These are phyloP conservation scores for Xerocomellus amylosporus DNA, from an alignment of 768 basidiomycete genomes.

Conservation along the genomic window DNA sequence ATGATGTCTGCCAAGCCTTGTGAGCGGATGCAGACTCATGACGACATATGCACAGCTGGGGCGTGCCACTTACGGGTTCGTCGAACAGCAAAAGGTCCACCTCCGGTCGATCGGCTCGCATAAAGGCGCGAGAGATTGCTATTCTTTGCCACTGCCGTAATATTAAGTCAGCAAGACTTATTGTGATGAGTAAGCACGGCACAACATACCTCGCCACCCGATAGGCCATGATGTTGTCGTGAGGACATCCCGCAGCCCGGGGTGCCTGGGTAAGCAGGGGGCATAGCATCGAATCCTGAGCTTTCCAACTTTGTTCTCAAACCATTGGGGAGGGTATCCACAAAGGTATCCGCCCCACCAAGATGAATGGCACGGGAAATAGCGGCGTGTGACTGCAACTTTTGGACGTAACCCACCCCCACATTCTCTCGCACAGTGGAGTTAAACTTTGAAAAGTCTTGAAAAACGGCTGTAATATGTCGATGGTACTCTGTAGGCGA, in stretches of 20 bases:
- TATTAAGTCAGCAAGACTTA: slow-evolving; percentile 9
- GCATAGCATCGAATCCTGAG: slow-evolving; percentile 53
- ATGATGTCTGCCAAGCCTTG: slow-evolving; percentile 55
- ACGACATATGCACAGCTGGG: slow-evolving; percentile 1
- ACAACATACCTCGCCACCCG: slow-evolving; percentile 74
- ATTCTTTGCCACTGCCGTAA: slow-evolving; percentile 76
- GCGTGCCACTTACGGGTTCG: slow-evolving; percentile 59
- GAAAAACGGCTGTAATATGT: slow-evolving; percentile 79
- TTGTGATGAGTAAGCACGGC: slow-evolving; percentile 14
- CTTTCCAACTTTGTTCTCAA: slow-evolving; percentile 70
- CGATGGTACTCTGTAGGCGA: slow-evolving; percentile 69
- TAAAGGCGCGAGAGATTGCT: slow-evolving; percentile 83
- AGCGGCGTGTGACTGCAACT: slow-evolving; percentile 52
- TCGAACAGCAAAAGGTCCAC: slow-evolving; percentile 82
- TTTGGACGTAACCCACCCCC: slow-evolving; percentile 74
- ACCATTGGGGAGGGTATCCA: slow-evolving; percentile 66
- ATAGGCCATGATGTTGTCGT: slow-evolving; percentile 60
- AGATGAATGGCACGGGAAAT: slow-evolving; percentile 65
- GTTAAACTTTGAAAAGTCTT: slow-evolving; percentile 80
- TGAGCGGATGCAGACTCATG: slow-evolving; percentile 2
- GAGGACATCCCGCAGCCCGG: slow-evolving; percentile 30
- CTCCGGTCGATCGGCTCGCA: slow-evolving; percentile 72
- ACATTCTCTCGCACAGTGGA: slow-evolving; percentile 79
- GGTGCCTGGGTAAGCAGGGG: slow-evolving; percentile 32
- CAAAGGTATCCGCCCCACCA: slow-evolving; percentile 67